A percentile compares a stretch with the other conserved stretches of the same genome.
Evolutionary conservation across 495 filamentous ascomycete species (phyloP).

Genomic region (Penicillium atrosanguineum): DNA sequence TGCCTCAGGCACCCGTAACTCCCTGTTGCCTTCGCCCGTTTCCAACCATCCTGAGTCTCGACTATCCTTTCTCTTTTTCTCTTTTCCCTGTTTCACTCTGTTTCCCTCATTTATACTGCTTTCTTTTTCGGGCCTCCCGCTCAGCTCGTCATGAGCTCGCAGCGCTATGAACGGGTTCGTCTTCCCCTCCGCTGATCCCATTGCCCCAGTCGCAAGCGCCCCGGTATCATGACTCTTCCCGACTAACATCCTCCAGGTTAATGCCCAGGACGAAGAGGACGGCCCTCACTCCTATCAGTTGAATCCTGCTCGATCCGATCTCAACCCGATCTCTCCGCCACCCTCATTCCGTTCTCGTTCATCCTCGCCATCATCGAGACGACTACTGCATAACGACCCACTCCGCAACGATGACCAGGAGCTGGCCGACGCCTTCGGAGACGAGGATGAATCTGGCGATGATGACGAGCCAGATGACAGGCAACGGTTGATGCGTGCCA

Average conservation of each 20-base stretch:
- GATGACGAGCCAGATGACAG: conserved; percentile 76
- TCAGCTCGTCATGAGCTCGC: conserved; percentile 67
- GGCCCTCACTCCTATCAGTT: conserved; percentile 40
- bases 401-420: conserved; percentile 61
- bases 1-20: conserved; percentile 21
- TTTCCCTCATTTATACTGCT: conserved; percentile 20
- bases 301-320: conserved; percentile 37
- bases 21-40: conserved; percentile 21
- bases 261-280: conserved; percentile 53
- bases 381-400: conserved; percentile 53
- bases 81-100: conserved; percentile 10
- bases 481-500: conserved; percentile 78
- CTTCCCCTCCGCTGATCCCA: conserved; percentile 27
- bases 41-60: conserved; percentile 1
- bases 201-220: conserved; percentile 10
- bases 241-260: conserved; percentile 41
- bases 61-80: conserved; percentile 17
- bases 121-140: conserved; percentile 24
- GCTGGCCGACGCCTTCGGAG: conserved; percentile 84
- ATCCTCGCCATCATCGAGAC: conserved; percentile 64
- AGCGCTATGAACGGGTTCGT: conserved; percentile 83
- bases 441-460: conserved; percentile 67
- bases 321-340: conserved; percentile 79
- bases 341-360: conserved; percentile 89
- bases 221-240: conserved; percentile 8